Conservation (phyloP, 768 basidiomycete genomes). For the Rhizopogon rudus region DNA sequence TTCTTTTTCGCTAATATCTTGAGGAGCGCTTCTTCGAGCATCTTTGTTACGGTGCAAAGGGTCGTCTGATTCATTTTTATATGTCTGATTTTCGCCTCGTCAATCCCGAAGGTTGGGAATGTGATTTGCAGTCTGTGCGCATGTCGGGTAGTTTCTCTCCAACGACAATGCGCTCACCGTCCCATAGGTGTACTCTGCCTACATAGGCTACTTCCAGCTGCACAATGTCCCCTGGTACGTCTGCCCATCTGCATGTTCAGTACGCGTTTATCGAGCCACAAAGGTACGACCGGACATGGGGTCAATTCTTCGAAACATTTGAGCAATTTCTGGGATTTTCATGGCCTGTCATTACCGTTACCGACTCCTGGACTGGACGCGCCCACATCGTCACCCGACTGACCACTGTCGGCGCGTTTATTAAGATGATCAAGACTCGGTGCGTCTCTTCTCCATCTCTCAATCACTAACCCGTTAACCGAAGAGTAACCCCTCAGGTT, state of each 20-base stretch:
- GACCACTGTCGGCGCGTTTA: constrained; percentile 65
- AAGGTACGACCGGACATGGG: constrained; percentile 82
- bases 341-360: constrained; percentile 79
- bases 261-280: neutral
- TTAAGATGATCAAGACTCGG: constrained; percentile 86
- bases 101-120: constrained; percentile 75
- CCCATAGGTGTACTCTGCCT: constrained; percentile 60
- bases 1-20: neutral
- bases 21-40: neutral
- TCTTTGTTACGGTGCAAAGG: neutral
- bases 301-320: constrained; percentile 71
- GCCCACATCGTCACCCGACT: constrained; percentile 79
- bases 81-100: constrained; percentile 74
- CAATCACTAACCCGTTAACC: neutral
- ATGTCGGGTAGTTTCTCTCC: neutral
- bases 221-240: constrained; percentile 63
- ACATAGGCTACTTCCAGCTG: constrained; percentile 74
- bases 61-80: constrained; percentile 12
- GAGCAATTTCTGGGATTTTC: constrained; percentile 77
- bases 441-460: constrained; percentile 15
- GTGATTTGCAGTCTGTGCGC: constrained; percentile 72
- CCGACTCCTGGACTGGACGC: constrained; percentile 64
- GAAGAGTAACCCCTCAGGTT: constrained; percentile 39
- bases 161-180: neutral
- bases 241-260: neutral